These are phyloP conservation scores for Suhomyces coccinellae DNA, from an alignment of 1,139 yeast species.

Conservation along the genomic window DNA sequence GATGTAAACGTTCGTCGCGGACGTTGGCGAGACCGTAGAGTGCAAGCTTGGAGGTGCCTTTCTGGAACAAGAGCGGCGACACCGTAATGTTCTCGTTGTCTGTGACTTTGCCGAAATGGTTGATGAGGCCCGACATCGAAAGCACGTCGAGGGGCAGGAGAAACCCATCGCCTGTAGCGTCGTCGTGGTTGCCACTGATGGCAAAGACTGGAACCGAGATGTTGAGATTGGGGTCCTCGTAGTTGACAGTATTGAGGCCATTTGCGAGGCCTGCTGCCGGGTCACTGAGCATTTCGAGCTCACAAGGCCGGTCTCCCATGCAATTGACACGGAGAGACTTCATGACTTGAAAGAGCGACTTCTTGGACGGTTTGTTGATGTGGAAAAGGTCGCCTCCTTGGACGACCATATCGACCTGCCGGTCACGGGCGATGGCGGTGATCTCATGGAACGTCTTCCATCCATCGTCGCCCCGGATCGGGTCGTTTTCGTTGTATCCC, in stretches of 20 bases:
- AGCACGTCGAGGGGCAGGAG: slow-evolving; percentile 88
- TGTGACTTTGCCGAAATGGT: slow-evolving; percentile 84
- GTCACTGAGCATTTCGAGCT: slow-evolving; percentile 79
- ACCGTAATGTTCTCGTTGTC: slow-evolving; percentile 75
- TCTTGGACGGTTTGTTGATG: slow-evolving; percentile 83
- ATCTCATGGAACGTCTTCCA: slow-evolving; percentile 87
- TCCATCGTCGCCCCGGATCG: slow-evolving; percentile 87
- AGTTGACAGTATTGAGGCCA: slow-evolving; percentile 71
- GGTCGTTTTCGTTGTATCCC: slow-evolving; percentile 88
- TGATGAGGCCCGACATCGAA: slow-evolving; percentile 77
- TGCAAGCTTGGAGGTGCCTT: slow-evolving; percentile 80
- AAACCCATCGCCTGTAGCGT: slow-evolving; percentile 85
- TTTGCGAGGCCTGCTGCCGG: slow-evolving; percentile 61
- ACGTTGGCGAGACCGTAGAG: slow-evolving; percentile 87
- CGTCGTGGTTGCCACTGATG: slow-evolving; percentile 96
- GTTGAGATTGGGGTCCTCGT: slow-evolving; percentile 87
- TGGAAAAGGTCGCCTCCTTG: slow-evolving; percentile 96
- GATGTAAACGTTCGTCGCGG: slow-evolving; percentile 82
- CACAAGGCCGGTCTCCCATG: slow-evolving; percentile 87
- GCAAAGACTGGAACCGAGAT: slow-evolving; percentile 92
- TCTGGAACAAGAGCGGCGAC: slow-evolving; percentile 77
- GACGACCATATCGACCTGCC: slow-evolving; percentile 83
- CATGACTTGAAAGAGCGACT: slow-evolving; percentile 82
- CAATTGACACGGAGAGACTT: slow-evolving; percentile 69
- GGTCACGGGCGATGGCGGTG: slow-evolving; percentile 65